Evolutionary conservation across 805 yeast species (phyloP).

Genomic region (Starmera amethionina): DNA sequence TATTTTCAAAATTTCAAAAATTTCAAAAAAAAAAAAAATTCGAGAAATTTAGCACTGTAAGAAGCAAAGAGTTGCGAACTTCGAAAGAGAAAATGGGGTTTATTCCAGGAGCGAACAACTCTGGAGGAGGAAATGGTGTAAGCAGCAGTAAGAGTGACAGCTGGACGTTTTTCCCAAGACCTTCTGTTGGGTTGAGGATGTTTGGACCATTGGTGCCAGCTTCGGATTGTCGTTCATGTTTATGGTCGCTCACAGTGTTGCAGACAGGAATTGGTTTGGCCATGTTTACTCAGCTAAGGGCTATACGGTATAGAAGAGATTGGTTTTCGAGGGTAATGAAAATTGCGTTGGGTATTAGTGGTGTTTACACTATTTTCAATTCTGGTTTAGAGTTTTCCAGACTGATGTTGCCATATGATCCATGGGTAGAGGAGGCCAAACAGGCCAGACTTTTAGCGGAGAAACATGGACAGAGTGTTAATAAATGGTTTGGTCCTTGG

Average conservation of each 20-base stretch:
- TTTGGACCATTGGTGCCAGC: conserved; percentile 76
- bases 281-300: conserved; percentile 15
- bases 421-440: conserved; percentile 65
- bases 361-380: conserved; percentile 39
- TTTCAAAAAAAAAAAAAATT: no score
- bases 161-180: conserved; percentile 27
- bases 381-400: conserved; percentile 50
- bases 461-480: conserved; percentile 35
- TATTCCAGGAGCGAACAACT: no score
- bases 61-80: no score
- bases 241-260: conserved; percentile 39
- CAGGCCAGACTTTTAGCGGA: conserved; percentile 36
- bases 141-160: neutral
- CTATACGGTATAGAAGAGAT: conserved; percentile 16
- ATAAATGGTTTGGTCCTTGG: conserved; percentile 62
- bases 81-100: no score
- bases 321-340: conserved; percentile 21
- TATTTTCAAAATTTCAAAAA: no score
- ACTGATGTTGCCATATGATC: conserved; percentile 41
- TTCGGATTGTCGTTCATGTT: conserved; percentile 47
- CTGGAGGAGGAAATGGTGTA: no score
- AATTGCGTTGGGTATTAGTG: conserved; percentile 26
- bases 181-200: conserved; percentile 47
- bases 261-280: conserved; percentile 43
- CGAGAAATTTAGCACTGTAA: no score